Base-by-base conservation (phyloP, 2,329 filamentous ascomycete genomes). In the Aspergillus awamori region DNA sequence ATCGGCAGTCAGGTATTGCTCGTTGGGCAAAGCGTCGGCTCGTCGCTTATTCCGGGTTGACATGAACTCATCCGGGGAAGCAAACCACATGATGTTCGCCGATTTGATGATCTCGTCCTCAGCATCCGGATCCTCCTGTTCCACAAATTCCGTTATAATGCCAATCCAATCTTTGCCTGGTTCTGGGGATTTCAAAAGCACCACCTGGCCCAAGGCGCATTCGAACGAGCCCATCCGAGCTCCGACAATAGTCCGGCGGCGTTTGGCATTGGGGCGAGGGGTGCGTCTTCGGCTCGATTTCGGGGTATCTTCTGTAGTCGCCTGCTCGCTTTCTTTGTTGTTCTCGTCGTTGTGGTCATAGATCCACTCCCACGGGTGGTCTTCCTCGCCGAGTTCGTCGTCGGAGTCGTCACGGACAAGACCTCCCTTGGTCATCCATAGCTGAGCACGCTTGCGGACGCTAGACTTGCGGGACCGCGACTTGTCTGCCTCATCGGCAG, bases 21-120 rank as follows among this genome's bases (percentile, higher is more conserved):
- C 95, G 72, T 97, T 96, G 83, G 86, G 86, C 56, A 96, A 76
- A 61, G 87, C 92, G 77, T 99, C 95, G 11, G 81, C 84, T 70
- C 92, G 84, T 79, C 95, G 96, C 78, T 91, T 94, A 60, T 87
- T 85, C 72, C 89, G 90, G 69, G 91, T 95, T 28, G 89, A 86
- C 63, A 97, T 92, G 77, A 98, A 94, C 70, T 90, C 91, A 70
- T 96, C 91, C 0, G 91, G 92, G 0, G 91, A 93, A 22, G 78
- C 79, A 74, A 99, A 97, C 95, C 95, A 99, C 84, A 97, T 89
- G 72, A 99, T 95, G 64, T 89, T 90, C 58, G 91, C 94, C 26
- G 89, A 87, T 81, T 92, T 97, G 65, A 78, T 57, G 28, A 71
- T 48, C 48, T 72, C 68, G 17, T 67, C 71, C 45, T 72, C 68